phyloP scores from a whole-genome alignment of 495 filamentous ascomycete genomes.

The Lasiosphaeriaceae sp. region DNA sequence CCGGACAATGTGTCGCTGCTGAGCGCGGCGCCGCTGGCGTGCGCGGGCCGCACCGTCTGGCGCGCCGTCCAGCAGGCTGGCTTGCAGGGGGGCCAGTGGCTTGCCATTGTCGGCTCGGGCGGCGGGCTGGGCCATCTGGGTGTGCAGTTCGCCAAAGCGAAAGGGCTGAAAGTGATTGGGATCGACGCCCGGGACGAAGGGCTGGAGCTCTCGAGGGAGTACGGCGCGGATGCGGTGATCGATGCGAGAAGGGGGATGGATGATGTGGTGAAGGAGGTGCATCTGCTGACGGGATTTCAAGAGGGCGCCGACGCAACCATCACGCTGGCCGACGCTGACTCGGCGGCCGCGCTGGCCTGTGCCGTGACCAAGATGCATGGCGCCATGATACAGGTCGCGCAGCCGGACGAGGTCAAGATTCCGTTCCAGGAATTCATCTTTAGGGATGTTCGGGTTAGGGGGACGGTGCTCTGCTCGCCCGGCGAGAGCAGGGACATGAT shows the following conservation, averaged over 20 bases:
- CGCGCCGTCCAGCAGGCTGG: conserved; percentile 43
- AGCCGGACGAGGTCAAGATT: conserved; percentile 43
- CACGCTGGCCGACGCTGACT: conserved; percentile 40
- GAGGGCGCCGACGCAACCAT: conserved; percentile 43
- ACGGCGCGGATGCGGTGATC: conserved; percentile 47
- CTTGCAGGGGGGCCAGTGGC: conserved; percentile 43
- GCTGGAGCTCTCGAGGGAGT: conserved; percentile 37
- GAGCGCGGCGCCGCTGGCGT: conserved; percentile 53
- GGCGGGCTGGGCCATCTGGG: conserved; percentile 57
- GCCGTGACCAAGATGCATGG: conserved; percentile 55
- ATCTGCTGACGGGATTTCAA: conserved; percentile 38
- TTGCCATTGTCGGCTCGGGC: conserved; percentile 53
- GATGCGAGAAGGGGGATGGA: conserved; percentile 48
- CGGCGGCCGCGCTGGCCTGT: conserved; percentile 44
- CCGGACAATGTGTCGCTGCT: conserved; percentile 46
- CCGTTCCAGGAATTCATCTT: conserved; percentile 53
- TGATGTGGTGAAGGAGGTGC: conserved; percentile 41
- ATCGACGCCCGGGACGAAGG: conserved; percentile 56
- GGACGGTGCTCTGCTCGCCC: conserved; percentile 43
- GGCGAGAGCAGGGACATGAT: conserved; percentile 50
- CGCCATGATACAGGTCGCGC: conserved; percentile 51
- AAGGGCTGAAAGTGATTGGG: conserved; percentile 49
- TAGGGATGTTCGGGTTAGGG: conserved; percentile 50
- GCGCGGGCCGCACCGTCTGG: conserved; percentile 54
- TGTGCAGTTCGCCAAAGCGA: conserved; percentile 51